A percentile compares a stretch with the other conserved stretches of the same genome.
Conservation (phyloP, 169 alveolate species). For the Eimeria mitis region DNA sequence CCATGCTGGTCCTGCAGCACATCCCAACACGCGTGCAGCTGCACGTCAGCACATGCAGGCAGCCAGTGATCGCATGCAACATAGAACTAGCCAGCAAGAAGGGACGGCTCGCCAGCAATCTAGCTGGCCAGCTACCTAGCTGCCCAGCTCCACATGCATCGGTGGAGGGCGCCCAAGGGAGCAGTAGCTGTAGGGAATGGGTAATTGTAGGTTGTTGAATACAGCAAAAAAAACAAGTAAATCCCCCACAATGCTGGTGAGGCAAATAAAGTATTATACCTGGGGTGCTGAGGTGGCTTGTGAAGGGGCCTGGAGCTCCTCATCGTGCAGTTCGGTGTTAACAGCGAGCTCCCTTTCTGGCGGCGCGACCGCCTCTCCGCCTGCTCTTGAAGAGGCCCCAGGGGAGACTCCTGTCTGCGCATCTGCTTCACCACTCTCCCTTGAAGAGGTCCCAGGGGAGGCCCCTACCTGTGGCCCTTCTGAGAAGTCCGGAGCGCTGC, state of each 20-base stretch:
- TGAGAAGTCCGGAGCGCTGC: neutral
- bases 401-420: neutral
- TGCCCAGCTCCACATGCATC: neutral
- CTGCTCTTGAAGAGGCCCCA: neutral
- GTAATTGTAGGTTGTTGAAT: neutral
- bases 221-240: neutral
- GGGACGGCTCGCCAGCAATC: neutral
- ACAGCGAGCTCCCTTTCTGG: neutral
- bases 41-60: neutral
- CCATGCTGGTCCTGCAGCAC: conserved; percentile 9
- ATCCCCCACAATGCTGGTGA: neutral
- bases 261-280: neutral
- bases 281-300: conserved; percentile 6
- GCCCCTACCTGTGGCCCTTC: conserved; percentile 2
- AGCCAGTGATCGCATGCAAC: neutral
- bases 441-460: neutral
- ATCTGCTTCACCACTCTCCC: neutral
- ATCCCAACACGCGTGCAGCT: neutral
- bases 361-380: neutral
- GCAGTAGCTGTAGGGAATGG: no score
- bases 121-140: neutral
- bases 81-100: neutral
- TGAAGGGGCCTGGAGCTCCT: conserved; percentile 12
- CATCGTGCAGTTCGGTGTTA: conserved; percentile 56
- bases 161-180: neutral